Conservation (phyloP, 495 filamentous ascomycete species). For the Penicillium mononematosum region DNA sequence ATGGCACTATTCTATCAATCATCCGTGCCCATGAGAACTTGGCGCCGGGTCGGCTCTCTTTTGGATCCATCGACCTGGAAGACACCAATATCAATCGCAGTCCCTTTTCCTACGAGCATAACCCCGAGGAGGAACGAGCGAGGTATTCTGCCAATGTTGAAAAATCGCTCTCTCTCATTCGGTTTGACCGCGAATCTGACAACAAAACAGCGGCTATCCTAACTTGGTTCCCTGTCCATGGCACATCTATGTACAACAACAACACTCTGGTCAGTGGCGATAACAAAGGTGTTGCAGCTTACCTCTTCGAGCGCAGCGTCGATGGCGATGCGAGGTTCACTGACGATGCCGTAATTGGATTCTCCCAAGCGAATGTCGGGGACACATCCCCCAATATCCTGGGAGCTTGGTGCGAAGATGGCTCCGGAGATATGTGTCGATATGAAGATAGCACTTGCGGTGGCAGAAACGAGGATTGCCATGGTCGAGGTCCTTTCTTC, state of each 20-base stretch:
- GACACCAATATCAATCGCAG: conserved; percentile 90
- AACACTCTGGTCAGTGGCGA: conserved; percentile 91
- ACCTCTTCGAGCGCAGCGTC: conserved; percentile 75
- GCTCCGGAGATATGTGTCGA: conserved; percentile 61
- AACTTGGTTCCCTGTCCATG: conserved; percentile 94
- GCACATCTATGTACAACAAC: conserved; percentile 88
- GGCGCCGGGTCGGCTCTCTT: conserved; percentile 65
- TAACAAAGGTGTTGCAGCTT: conserved; percentile 94
- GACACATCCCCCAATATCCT: conserved; percentile 89
- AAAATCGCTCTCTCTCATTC: conserved; percentile 79
- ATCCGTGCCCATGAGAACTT: conserved; percentile 75
- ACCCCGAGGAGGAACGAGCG: conserved; percentile 75
- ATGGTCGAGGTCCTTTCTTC: conserved; percentile 83
- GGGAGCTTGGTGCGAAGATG: conserved; percentile 80
- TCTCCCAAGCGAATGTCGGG: conserved; percentile 92
- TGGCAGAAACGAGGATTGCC: conserved; percentile 73
- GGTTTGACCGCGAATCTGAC: conserved; percentile 71
- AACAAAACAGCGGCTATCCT: conserved; percentile 73
- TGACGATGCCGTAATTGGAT: conserved; percentile 83
- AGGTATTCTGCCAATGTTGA: conserved; percentile 77
- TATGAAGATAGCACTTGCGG: conserved; percentile 80
- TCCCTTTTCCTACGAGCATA: conserved; percentile 86
- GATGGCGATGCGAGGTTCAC: conserved; percentile 51
- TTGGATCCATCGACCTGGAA: conserved; percentile 71
- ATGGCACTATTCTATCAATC: conserved; percentile 81